Conservation (phyloP, 192 early-diverging fungal genomes). For the Diversispora epigaea region DNA sequence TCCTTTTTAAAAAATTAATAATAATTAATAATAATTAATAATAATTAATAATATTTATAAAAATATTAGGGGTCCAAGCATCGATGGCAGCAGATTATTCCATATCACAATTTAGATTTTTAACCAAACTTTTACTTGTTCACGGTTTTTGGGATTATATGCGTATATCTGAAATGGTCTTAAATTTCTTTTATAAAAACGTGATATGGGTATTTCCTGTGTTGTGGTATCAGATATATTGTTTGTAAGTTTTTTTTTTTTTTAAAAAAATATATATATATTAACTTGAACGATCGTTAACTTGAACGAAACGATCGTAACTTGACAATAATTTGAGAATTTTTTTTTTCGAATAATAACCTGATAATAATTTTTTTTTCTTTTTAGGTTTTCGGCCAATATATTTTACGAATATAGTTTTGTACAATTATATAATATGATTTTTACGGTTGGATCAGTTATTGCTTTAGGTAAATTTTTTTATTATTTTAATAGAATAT, state of each 20-base stretch:
- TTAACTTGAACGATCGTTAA: neutral
- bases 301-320: too few species aligned
- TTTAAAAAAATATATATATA: conserved; percentile 1
- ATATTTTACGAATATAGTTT: conserved; percentile 94
- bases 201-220: conserved; percentile 88
- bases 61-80: conserved; percentile 71
- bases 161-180: conserved; percentile 84
- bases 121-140: conserved; percentile 82
- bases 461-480: conserved; percentile 51
- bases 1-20: neutral
- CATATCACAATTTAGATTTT: conserved; percentile 88
- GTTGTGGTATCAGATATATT: conserved; percentile 94
- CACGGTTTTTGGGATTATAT: conserved; percentile 92
- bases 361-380: conserved; percentile 9
- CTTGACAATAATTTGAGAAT: too few species aligned
- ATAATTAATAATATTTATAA: neutral
- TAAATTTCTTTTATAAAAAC: conserved; percentile 97
- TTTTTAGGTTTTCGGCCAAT: conserved; percentile 71
- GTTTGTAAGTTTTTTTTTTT: conserved; percentile 52
- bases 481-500: neutral
- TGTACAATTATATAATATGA: conserved; percentile 84
- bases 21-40: neutral
- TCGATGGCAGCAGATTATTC: conserved; percentile 94
- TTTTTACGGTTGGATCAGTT: conserved; percentile 69
- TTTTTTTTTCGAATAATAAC: too few species aligned